phyloP scores from a whole-genome alignment of 768 basidiomycete genomes.

The Mycena albidolilacea region DNA sequence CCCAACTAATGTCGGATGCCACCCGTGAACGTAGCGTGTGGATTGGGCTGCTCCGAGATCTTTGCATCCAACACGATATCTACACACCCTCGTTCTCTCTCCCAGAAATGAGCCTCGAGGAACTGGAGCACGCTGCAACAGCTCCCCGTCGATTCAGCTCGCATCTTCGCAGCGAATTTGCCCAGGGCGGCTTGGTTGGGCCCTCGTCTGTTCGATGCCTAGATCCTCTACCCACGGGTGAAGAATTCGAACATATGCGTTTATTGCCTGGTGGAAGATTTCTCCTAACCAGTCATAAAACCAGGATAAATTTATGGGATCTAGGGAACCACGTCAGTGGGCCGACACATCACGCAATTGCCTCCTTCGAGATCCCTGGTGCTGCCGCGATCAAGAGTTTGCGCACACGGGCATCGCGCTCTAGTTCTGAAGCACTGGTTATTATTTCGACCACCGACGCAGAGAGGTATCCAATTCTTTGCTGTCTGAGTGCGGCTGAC shows the following conservation, averaged over 20 bases:
- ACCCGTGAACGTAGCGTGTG: constrained; percentile 30
- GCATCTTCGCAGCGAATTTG: constrained; percentile 16
- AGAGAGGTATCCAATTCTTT: neutral
- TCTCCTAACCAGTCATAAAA: constrained; percentile 11
- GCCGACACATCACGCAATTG: neutral
- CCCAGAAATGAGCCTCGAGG: constrained; percentile 7
- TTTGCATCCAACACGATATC: constrained; percentile 25
- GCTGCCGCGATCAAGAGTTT: neutral
- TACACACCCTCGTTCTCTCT: constrained; percentile 27
- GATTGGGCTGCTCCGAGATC: constrained; percentile 23
- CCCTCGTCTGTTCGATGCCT: neutral
- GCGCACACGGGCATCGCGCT: constrained; percentile 21
- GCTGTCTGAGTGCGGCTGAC: neutral
- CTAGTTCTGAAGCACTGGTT: constrained; percentile 20
- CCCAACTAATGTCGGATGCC: neutral
- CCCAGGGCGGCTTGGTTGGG: neutral
- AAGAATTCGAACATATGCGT: constrained; percentile 36
- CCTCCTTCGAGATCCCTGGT: constrained; percentile 12
- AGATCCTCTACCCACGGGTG: neutral
- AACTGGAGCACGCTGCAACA: constrained; percentile 30
- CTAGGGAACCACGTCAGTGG: neutral
- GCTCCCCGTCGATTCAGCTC: constrained; percentile 18
- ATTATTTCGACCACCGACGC: neutral
- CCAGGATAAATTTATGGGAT: constrained; percentile 30
- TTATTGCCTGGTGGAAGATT: constrained; percentile 36